Percentiles rank a stretch among this genome's conserved stretches.
Conservation (phyloP, 225 moss, liverwort and hornwort genomes). For the Ulota crispa region DNA sequence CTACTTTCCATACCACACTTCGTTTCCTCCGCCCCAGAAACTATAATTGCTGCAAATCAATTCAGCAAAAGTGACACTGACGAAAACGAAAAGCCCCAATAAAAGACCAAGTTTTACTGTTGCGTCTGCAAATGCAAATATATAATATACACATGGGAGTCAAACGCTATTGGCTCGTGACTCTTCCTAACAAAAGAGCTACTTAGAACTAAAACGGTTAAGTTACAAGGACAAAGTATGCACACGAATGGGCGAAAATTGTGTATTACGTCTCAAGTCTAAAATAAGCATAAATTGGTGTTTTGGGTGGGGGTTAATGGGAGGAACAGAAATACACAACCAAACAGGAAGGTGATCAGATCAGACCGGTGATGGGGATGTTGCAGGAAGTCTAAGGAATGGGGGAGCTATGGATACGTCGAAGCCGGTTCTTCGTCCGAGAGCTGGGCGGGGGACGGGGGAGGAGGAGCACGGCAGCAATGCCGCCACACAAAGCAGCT, state of each 20-base stretch:
- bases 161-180: slow-evolving; percentile 14
- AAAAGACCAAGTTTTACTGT: neutral
- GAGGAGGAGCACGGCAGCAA: slow-evolving; percentile 60
- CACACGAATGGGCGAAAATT: slow-evolving; percentile 23
- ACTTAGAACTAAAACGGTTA: neutral
- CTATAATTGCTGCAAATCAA: neutral
- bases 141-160: neutral
- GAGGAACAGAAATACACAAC: slow-evolving; percentile 5
- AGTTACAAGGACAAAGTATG: slow-evolving; percentile 3
- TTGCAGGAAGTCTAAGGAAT: slow-evolving; percentile 32
- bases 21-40: neutral
- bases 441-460: slow-evolving; percentile 67
- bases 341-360: neutral
- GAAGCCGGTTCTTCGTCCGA: slow-evolving; percentile 36
- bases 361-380: neutral
- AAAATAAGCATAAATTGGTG: neutral
- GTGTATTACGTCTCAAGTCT: neutral
- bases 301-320: neutral
- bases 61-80: neutral
- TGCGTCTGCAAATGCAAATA: neutral
- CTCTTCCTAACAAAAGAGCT: slow-evolving; percentile 15
- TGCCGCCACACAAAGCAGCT: slow-evolving; percentile 59
- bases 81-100: neutral
- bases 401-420: slow-evolving; percentile 75
- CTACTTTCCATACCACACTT: neutral